Evolutionary conservation across 495 filamentous ascomycete genomes (phyloP).

Genomic region (Aspergillus indologenus): DNA sequence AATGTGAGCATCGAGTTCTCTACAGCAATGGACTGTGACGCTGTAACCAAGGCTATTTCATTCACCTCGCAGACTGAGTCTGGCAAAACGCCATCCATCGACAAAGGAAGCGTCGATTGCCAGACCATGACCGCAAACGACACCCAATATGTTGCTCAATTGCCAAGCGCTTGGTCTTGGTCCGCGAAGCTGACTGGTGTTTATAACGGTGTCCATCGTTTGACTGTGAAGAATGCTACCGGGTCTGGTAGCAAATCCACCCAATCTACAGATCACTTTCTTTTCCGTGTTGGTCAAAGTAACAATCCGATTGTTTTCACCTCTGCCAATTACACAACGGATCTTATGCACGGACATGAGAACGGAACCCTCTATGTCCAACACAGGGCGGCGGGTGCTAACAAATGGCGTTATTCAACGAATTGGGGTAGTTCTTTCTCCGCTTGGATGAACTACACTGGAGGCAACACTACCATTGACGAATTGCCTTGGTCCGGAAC

Average conservation of each 20-base stretch:
- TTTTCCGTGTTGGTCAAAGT: slow-evolving; percentile 52
- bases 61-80: slow-evolving; percentile 53
- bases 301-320: slow-evolving; percentile 61
- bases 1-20: slow-evolving; percentile 58
- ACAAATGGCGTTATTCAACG: slow-evolving; percentile 61
- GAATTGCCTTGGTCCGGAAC: slow-evolving; percentile 59
- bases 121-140: slow-evolving; percentile 25
- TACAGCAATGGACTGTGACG: slow-evolving; percentile 59
- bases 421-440: slow-evolving; percentile 61
- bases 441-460: slow-evolving; percentile 55
- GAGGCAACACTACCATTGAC: slow-evolving; percentile 44
- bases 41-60: slow-evolving; percentile 47
- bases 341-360: slow-evolving; percentile 41
- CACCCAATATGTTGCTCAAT: slow-evolving; percentile 41
- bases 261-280: slow-evolving; percentile 52
- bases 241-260: slow-evolving; percentile 40
- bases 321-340: slow-evolving; percentile 56
- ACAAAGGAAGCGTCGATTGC: slow-evolving; percentile 44
- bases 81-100: slow-evolving; percentile 39
- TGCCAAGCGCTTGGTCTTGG: slow-evolving; percentile 55
- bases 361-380: slow-evolving; percentile 47
- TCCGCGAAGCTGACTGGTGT: slow-evolving; percentile 55
- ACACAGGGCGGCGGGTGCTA: slow-evolving; percentile 62
- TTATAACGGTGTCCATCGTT: slow-evolving; percentile 60
- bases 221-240: slow-evolving; percentile 58